Conservation (phyloP, 1,284 basidiomycete genomes). For the Cryptococcus floricola region DNA sequence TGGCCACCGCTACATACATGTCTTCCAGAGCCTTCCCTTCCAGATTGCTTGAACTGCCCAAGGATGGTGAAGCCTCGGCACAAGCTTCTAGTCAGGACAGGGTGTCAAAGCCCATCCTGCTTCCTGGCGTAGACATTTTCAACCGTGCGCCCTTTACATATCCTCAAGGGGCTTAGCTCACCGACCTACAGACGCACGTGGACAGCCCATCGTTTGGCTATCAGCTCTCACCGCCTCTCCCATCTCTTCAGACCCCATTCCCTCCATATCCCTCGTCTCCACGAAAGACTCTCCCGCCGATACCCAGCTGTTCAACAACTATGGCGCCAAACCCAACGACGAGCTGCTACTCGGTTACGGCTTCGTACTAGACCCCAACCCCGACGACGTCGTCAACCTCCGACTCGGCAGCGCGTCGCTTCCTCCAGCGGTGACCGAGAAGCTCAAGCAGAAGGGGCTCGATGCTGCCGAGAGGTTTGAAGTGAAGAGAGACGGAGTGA, state of each 20-base stretch:
- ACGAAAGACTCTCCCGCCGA: slow-evolving; percentile 48
- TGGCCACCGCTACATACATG: slow-evolving; percentile 67
- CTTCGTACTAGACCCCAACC: slow-evolving; percentile 69
- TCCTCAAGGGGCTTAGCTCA: background rate
- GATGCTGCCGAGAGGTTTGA: slow-evolving; percentile 56
- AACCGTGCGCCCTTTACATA: slow-evolving; percentile 57
- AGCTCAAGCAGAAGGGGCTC: slow-evolving; percentile 23
- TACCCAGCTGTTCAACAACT: slow-evolving; percentile 77
- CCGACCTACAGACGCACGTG: slow-evolving; percentile 48
- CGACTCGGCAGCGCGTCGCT: slow-evolving; percentile 58
- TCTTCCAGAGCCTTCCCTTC: slow-evolving; percentile 87
- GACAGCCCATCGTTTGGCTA: slow-evolving; percentile 72
- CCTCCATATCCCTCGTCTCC: slow-evolving; percentile 28
- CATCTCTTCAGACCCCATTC: slow-evolving; percentile 7
- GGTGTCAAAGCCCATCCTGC: slow-evolving; percentile 67
- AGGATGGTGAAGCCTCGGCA: slow-evolving; percentile 12
- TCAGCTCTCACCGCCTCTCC: slow-evolving; percentile 51
- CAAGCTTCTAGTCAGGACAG: slow-evolving; percentile 23
- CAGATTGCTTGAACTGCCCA: slow-evolving; percentile 59
- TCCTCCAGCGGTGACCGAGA: slow-evolving; percentile 10
- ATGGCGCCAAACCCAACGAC: slow-evolving; percentile 61
- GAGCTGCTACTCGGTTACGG: slow-evolving; percentile 85
- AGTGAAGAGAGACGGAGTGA: slow-evolving; percentile 58
- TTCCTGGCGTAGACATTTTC: slow-evolving; percentile 77
- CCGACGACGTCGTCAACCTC: slow-evolving; percentile 77